Conservation (phyloP, 441 rosid genomes). For the Erysimum cheiri region DNA sequence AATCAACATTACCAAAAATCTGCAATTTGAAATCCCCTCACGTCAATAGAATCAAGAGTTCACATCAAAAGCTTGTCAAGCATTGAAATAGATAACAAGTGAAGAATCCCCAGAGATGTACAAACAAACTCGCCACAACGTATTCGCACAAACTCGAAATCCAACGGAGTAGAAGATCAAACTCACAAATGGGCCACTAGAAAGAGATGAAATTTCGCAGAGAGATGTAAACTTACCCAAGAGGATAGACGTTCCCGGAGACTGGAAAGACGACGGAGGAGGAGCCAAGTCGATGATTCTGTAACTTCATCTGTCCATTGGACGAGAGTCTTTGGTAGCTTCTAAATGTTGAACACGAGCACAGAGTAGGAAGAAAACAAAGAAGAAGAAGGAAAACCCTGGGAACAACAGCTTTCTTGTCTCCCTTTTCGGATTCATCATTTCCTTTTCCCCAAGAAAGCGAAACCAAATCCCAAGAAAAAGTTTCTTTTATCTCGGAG, state of each 20-base stretch:
- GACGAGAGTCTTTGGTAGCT: constrained; percentile 45
- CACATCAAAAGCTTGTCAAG: background rate
- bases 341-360: constrained; percentile 18
- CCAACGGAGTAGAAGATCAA: background rate
- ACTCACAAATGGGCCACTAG: constrained; percentile 11
- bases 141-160: background rate
- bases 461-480: constrained; percentile 36
- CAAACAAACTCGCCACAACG: background rate
- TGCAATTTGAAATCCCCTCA: background rate
- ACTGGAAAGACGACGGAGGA: constrained; percentile 69
- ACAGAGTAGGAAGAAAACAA: constrained; percentile 8
- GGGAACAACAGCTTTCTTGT: constrained; percentile 20
- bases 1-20: constrained; percentile 20
- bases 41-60: background rate
- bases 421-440: constrained; percentile 25
- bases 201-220: background rate
- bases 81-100: background rate
- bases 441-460: constrained; percentile 30
- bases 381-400: constrained; percentile 4
- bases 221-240: constrained; percentile 54
- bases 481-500: background rate
- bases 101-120: background rate
- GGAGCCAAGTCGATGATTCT: constrained; percentile 35
- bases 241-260: constrained; percentile 86
- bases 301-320: constrained; percentile 29